Evolutionary conservation across 768 basidiomycete genomes (phyloP).

Genomic region (Leccinum rimulosum): DNA sequence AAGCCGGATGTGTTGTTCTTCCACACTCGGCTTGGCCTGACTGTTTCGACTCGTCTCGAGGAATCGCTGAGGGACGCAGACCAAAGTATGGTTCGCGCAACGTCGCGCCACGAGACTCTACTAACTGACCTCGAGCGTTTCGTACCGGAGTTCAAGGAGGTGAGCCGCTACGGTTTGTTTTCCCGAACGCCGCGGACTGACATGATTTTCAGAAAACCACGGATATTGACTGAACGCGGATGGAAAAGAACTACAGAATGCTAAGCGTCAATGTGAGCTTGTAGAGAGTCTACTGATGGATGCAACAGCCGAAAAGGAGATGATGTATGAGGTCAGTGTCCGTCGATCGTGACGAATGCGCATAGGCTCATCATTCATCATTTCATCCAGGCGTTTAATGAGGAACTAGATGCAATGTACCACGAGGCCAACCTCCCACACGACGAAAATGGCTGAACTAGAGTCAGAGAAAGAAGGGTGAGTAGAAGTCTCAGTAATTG

Average conservation of each 20-base stretch:
- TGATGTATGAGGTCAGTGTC: constrained; percentile 79
- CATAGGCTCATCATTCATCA: constrained; percentile 2
- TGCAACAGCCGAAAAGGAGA: constrained; percentile 82
- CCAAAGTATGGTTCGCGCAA: constrained; percentile 47
- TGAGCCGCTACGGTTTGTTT: constrained; percentile 28
- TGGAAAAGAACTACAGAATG: constrained; percentile 58
- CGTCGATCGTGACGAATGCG: background rate
- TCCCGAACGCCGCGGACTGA: background rate
- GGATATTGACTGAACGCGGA: constrained; percentile 59
- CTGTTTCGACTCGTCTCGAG: constrained; percentile 38
- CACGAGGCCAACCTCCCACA: constrained; percentile 79
- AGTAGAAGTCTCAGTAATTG: constrained; percentile 26
- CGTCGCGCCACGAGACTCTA: constrained; percentile 53
- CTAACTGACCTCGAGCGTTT: constrained; percentile 49
- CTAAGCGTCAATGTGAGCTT: constrained; percentile 73
- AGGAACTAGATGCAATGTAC: constrained; percentile 90
- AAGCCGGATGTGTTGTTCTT: constrained; percentile 58
- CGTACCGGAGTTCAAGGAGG: constrained; percentile 55
- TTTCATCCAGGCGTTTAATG: constrained; percentile 77
- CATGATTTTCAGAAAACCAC: constrained; percentile 43
- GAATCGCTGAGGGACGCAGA: constrained; percentile 58
- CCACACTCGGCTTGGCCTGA: constrained; percentile 59
- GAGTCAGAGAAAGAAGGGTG: constrained; percentile 82
- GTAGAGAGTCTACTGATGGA: constrained; percentile 79
- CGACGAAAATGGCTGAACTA: constrained; percentile 66